Percentiles rank a stretch among this genome's conserved stretches.
Conservation (phyloP, 2,329 filamentous ascomycete genomes). For the Neofusicoccum parvum region DNA sequence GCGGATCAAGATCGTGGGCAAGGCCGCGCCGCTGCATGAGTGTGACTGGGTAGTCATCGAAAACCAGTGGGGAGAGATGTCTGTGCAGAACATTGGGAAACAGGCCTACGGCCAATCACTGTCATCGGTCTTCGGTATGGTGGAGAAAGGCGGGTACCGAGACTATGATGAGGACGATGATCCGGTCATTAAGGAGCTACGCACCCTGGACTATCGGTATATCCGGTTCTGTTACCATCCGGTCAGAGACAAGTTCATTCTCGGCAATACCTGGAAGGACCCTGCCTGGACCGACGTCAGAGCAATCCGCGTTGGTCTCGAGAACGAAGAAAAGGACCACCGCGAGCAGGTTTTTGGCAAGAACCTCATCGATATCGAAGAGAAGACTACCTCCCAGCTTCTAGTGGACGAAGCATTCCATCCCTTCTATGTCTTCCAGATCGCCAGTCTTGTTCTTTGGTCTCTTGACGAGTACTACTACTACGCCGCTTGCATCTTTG, state of each 20-base stretch:
- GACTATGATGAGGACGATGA: slow-evolving; percentile 74
- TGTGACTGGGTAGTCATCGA: slow-evolving; percentile 94
- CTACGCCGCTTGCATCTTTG: slow-evolving; percentile 91
- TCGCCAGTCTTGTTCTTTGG: slow-evolving; percentile 92
- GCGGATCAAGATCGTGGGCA: slow-evolving; percentile 77
- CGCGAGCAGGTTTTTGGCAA: slow-evolving; percentile 85
- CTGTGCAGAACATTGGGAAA: slow-evolving; percentile 68
- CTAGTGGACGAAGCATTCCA: slow-evolving; percentile 95
- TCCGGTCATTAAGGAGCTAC: slow-evolving; percentile 73
- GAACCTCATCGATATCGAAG: slow-evolving; percentile 90
- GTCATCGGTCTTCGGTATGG: slow-evolving; percentile 68
- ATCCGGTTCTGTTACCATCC: slow-evolving; percentile 92
- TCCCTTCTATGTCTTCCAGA: slow-evolving; percentile 97
- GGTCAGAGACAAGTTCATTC: slow-evolving; percentile 81
- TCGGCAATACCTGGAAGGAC: slow-evolving; percentile 92
- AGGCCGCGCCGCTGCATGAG: slow-evolving; percentile 66
- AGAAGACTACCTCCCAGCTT: slow-evolving; percentile 81
- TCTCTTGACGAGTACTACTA: slow-evolving; percentile 97
- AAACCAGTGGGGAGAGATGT: slow-evolving; percentile 96
- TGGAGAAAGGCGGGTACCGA: slow-evolving; percentile 63
- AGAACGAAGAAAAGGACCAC: slow-evolving; percentile 82
- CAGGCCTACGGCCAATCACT: slow-evolving; percentile 63
- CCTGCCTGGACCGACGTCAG: slow-evolving; percentile 81
- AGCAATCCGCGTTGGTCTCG: slow-evolving; percentile 74
- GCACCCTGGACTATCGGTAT: slow-evolving; percentile 88